Conservation (phyloP, 306 rosid genomes). For the Purshia tridentata region DNA sequence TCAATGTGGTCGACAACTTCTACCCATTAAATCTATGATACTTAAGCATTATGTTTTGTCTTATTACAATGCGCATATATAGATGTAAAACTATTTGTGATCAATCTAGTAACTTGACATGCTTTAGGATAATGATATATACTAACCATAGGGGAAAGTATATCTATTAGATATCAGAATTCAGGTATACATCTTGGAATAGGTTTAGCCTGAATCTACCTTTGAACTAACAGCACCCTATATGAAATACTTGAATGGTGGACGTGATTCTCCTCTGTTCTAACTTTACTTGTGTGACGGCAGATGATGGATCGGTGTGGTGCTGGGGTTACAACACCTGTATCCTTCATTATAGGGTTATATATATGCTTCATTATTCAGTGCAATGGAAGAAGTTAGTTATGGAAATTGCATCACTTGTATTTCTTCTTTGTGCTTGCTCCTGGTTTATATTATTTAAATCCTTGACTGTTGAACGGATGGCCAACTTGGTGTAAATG, state of each 20-base stretch:
- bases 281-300: conserved; percentile 34
- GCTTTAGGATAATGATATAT: background rate
- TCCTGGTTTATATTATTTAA: conserved; percentile 12
- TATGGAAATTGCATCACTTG: conserved; percentile 11
- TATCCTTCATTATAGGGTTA: conserved; percentile 56
- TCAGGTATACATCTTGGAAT: background rate
- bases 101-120: background rate
- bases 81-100: background rate
- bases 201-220: background rate
- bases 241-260: conserved; percentile 18
- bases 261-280: conserved; percentile 10
- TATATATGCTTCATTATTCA: conserved; percentile 7
- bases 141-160: background rate
- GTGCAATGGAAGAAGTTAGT: conserved; percentile 1
- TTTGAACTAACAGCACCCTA: background rate
- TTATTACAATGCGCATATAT: background rate
- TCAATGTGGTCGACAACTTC: background rate
- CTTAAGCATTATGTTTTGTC: background rate
- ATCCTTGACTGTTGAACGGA: conserved; percentile 74
- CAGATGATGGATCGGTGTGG: conserved; percentile 96
- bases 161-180: background rate
- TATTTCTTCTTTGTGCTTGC: conserved; percentile 15
- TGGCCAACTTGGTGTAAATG: conserved; percentile 86
- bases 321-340: conserved; percentile 91
- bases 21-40: background rate